Conservation (phyloP, 1,284 basidiomycete genomes). For the Megacollybia platyphylla region DNA sequence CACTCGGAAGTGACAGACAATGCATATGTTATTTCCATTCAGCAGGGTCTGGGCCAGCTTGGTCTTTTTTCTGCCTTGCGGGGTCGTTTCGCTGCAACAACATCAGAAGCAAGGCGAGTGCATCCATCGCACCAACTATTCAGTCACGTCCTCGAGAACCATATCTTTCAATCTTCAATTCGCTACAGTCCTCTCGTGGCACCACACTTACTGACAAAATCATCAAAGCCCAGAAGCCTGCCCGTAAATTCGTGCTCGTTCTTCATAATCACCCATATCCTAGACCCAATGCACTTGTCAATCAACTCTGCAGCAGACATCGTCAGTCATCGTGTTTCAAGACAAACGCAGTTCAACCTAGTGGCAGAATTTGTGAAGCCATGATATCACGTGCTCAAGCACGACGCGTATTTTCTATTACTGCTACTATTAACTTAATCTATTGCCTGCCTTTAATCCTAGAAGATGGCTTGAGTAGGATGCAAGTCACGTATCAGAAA, state of each 20-base stretch:
- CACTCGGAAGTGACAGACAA: conserved; percentile 42
- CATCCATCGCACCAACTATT: conserved; percentile 52
- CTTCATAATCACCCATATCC: conserved; percentile 97
- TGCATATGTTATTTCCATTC: conserved; percentile 97
- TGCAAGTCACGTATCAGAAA: not conserved
- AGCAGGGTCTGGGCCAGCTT: conserved; percentile 83
- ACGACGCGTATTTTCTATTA: not conserved
- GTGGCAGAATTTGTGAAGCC: conserved; percentile 43
- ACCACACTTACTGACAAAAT: conserved; percentile 90
- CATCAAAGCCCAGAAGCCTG: conserved; percentile 94
- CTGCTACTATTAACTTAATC: not conserved
- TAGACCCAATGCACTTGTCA: conserved; percentile 88
- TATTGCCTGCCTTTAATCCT: not conserved
- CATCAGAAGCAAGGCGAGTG: conserved; percentile 1
- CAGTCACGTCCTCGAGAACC: conserved; percentile 95
- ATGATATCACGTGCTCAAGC: conserved; percentile 13
- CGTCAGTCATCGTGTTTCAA: conserved; percentile 2
- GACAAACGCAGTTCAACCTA: conserved; percentile 20
- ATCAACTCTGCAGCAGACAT: conserved; percentile 58
- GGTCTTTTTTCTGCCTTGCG: conserved; percentile 75
- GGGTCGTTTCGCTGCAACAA: conserved; percentile 64
- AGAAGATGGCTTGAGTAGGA: not conserved
- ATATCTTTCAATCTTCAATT: conserved; percentile 55
- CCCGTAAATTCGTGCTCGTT: conserved; percentile 92
- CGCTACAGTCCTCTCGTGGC: not conserved